Percentiles rank a stretch among this genome's conserved stretches.
Evolutionary conservation across 2,329 filamentous ascomycete genomes (phyloP).

Genomic region (Verticillium klebahnii): DNA sequence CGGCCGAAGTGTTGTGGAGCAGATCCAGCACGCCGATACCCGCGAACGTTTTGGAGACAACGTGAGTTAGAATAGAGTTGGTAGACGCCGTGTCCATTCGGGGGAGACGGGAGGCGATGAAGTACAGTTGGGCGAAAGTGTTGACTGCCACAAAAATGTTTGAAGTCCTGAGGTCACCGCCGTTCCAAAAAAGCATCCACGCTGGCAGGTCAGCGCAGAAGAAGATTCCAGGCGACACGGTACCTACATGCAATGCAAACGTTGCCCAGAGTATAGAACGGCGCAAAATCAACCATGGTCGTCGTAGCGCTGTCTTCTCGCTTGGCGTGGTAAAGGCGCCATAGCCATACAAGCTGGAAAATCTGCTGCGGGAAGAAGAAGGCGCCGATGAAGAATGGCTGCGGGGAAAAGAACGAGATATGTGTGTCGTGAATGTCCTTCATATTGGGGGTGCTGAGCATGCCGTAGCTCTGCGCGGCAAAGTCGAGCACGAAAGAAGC

Average conservation of each 20-base stretch:
- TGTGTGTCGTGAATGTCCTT: constrained; percentile 54
- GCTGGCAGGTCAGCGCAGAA: constrained; percentile 19
- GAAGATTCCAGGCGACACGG: not conserved
- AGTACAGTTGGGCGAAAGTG: constrained; percentile 48
- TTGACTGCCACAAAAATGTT: constrained; percentile 55
- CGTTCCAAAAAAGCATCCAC: constrained; percentile 62
- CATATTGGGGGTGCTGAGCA: constrained; percentile 53
- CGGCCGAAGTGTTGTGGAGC: constrained; percentile 53
- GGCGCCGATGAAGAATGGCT: constrained; percentile 53
- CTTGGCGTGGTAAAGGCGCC: constrained; percentile 45
- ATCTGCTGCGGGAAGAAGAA: constrained; percentile 60
- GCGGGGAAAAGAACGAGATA: constrained; percentile 53
- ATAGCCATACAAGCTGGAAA: constrained; percentile 54
- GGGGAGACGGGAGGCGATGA: constrained; percentile 41
- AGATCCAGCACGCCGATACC: constrained; percentile 57
- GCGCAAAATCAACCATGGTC: constrained; percentile 48
- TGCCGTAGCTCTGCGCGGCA: constrained; percentile 54
- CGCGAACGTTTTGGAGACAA: constrained; percentile 55
- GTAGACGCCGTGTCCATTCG: constrained; percentile 45
- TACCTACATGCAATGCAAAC: constrained; percentile 51
- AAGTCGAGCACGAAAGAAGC: constrained; percentile 53
- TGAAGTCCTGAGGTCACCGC: constrained; percentile 40
- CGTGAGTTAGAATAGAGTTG: constrained; percentile 50
- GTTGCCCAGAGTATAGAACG: constrained; percentile 52
- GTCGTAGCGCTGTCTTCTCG: constrained; percentile 21